These are phyloP conservation scores for Microbotryum scabiosae DNA, from an alignment of 1,284 basidiomycete genomes.

Conservation along the genomic window DNA sequence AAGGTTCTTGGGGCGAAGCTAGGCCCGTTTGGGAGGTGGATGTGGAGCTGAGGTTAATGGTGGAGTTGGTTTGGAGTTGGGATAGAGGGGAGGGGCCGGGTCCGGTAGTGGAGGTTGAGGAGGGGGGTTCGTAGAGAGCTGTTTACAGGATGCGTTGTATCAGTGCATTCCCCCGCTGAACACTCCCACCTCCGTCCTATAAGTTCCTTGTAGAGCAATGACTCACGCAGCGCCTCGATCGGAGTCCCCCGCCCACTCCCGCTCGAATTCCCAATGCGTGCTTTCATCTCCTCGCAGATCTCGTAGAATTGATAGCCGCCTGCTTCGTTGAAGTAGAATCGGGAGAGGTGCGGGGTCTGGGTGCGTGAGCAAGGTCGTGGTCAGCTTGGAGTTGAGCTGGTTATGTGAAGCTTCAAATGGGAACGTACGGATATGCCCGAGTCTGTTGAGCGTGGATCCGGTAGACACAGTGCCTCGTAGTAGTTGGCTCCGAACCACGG, in stretches of 20 bases:
- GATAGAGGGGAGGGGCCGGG: too few relatives aligned
- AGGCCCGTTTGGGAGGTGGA: too few relatives aligned
- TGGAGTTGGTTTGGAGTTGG: too few relatives aligned
- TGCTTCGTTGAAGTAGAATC: conserved; percentile 27
- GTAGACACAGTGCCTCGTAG: conserved; percentile 19
- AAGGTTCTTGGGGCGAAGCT: too few relatives aligned
- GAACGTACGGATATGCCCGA: conserved; percentile 15
- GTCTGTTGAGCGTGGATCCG: neutral
- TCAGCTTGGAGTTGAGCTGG: neutral
- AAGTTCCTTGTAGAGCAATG: too few relatives aligned
- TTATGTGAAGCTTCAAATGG: neutral
- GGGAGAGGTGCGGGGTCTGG: conserved; percentile 14
- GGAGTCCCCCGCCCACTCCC: neutral
- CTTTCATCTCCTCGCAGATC: conserved; percentile 23
- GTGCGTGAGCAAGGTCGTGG: too few relatives aligned
- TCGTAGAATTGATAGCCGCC: conserved; percentile 24
- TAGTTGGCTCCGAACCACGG: conserved; percentile 29
- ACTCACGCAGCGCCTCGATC: conserved; percentile 26
- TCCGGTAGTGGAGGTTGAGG: too few relatives aligned
- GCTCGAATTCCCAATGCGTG: conserved; percentile 2
- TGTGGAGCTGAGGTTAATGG: too few relatives aligned
- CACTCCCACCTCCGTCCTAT: too few relatives aligned
- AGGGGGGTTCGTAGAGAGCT: too few relatives aligned
- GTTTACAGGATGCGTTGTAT: too few relatives aligned
- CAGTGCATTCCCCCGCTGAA: too few relatives aligned